Evolutionary conservation across 768 basidiomycete species (phyloP).

Genomic region (Floccularia luteovirens): DNA sequence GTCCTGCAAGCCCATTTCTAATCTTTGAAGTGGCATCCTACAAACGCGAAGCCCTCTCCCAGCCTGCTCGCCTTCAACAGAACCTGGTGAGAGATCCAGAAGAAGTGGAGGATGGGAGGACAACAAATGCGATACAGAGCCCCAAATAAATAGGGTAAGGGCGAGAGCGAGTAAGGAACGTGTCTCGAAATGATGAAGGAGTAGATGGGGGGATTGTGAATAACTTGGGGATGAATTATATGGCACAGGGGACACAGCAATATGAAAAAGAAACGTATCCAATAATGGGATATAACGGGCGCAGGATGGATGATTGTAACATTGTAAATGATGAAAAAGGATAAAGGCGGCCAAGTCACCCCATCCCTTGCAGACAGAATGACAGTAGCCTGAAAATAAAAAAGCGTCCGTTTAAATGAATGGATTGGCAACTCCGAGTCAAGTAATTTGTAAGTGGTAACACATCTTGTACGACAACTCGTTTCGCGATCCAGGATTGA

Average conservation of each 20-base stretch:
- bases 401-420: slow-evolving; percentile 66
- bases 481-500: not conserved
- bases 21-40: slow-evolving; percentile 11
- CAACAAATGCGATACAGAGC: slow-evolving; percentile 32
- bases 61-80: slow-evolving; percentile 49
- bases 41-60: slow-evolving; percentile 68
- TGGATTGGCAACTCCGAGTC: slow-evolving; percentile 15
- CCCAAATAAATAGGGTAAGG: slow-evolving; percentile 5
- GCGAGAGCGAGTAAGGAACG: slow-evolving; percentile 10
- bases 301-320: slow-evolving; percentile 11
- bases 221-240: slow-evolving; percentile 10
- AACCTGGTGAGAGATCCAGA: slow-evolving; percentile 14
- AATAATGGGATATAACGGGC: slow-evolving; percentile 18
- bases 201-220: slow-evolving; percentile 5
- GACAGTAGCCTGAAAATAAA: slow-evolving; percentile 46
- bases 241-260: slow-evolving; percentile 11
- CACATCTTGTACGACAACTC: slow-evolving; percentile 9
- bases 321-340: slow-evolving; percentile 7
- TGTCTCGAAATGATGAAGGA: slow-evolving; percentile 6
- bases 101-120: slow-evolving; percentile 65
- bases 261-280: slow-evolving; percentile 8
- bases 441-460: slow-evolving; percentile 18
- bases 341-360: slow-evolving; percentile 13
- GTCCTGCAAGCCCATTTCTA: slow-evolving; percentile 6
- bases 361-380: slow-evolving; percentile 9